These are phyloP conservation scores for Salix suchowensis DNA, from an alignment of 345 rosid species.

Conservation along the genomic window DNA sequence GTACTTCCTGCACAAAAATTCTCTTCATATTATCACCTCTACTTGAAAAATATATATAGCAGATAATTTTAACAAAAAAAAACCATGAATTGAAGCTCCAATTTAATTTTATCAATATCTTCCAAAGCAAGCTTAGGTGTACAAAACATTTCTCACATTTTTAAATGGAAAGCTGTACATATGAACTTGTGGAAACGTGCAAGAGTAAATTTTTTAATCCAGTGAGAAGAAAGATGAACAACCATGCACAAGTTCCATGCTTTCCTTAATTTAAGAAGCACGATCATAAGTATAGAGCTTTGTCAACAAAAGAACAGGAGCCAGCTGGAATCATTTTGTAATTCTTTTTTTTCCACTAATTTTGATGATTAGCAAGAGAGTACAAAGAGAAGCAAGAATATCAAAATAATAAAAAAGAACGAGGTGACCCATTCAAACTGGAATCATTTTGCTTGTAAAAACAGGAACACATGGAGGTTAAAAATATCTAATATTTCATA, in stretches of 20 bases:
- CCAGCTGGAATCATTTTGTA: constrained; percentile 12
- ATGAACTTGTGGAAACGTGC: not conserved
- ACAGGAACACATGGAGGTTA: not conserved
- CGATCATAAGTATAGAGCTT: not conserved
- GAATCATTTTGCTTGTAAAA: constrained; percentile 3
- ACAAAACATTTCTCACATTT: not conserved
- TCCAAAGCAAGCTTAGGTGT: not conserved
- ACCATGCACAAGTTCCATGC: not conserved
- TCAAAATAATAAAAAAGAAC: not conserved
- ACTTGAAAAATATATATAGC: not conserved
- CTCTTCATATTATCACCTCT: not conserved
- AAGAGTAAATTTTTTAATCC: not conserved
- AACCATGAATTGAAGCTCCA: not conserved
- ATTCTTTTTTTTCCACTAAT: not conserved
- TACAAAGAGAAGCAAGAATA: not conserved
- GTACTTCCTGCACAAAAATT: constrained; percentile 39
- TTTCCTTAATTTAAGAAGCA: not conserved
- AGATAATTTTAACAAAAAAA: not conserved
- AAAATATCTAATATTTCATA: constrained; percentile 1
- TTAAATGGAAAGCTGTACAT: not conserved
- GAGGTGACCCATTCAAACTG: not conserved
- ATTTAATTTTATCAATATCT: not conserved
- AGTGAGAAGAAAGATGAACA: not conserved
- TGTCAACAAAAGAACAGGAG: constrained; percentile 11
- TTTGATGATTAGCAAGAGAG: constrained; percentile 12